Evolutionary conservation across 805 yeast species (phyloP).

Genomic region (Ogataea dorogensis): DNA sequence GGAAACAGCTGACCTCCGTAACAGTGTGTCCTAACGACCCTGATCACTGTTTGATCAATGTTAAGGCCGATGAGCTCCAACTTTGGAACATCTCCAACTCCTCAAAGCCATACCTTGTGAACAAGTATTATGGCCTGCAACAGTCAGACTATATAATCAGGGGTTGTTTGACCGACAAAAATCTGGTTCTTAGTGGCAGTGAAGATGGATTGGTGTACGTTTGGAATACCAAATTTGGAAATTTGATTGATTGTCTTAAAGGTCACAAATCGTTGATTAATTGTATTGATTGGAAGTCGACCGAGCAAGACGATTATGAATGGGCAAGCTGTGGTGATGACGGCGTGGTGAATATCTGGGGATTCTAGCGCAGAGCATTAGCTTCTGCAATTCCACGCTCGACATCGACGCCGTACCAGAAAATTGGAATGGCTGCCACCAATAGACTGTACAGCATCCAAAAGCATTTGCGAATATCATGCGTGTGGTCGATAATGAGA

Average conservation of each 20-base stretch:
- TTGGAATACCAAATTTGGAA: conserved; percentile 75
- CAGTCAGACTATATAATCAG: conserved; percentile 71
- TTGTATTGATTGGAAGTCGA: conserved; percentile 69
- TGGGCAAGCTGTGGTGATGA: conserved; percentile 87
- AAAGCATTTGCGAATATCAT: conserved; percentile 71
- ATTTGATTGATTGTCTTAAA: conserved; percentile 55
- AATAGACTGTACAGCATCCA: conserved; percentile 57
- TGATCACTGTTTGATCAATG: conserved; percentile 53
- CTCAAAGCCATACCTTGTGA: conserved; percentile 43
- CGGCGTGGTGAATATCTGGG: conserved; percentile 64
- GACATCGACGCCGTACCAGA: conserved; percentile 47
- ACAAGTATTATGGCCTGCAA: conserved; percentile 68
- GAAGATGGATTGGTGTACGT: conserved; percentile 77
- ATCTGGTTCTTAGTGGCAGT: conserved; percentile 74
- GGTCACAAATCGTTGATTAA: conserved; percentile 72
- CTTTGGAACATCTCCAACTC: conserved; percentile 72
- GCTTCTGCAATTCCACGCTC: conserved; percentile 53
- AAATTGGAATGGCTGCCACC: conserved; percentile 56
- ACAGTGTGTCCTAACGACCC: conserved; percentile 54
- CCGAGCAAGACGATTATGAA: conserved; percentile 33
- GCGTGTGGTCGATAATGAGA: conserved; percentile 66
- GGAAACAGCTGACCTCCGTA: conserved; percentile 64
- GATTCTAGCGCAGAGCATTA: conserved; percentile 24
- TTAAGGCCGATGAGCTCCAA: conserved; percentile 74
- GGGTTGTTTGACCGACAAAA: conserved; percentile 75